phyloP scores from a whole-genome alignment of 129 eudicot genomes.

The Arctium minus region DNA sequence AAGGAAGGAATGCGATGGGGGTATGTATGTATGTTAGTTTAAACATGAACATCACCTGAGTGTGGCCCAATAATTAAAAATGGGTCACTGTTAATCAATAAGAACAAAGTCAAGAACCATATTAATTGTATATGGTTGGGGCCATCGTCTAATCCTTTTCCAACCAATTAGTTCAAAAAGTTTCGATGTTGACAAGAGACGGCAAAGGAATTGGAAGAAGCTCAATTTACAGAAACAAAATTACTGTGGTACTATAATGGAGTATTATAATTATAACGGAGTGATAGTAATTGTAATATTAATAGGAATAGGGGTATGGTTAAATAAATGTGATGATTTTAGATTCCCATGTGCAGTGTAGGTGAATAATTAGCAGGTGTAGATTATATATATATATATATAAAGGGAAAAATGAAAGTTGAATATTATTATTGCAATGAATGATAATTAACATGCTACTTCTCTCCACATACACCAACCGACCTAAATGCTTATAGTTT shows the following conservation, averaged over 20 bases:
- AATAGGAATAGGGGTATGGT: background rate
- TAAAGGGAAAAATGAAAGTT: background rate
- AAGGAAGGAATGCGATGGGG: too few species aligned
- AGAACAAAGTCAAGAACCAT: background rate
- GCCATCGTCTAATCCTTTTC: background rate
- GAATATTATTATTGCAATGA: too few species aligned
- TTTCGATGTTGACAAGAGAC: background rate
- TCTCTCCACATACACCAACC: too few species aligned
- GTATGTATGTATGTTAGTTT: conserved; percentile 4
- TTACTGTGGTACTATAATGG: background rate
- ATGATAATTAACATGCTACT: too few species aligned
- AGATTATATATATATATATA: background rate
- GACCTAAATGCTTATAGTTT: too few species aligned
- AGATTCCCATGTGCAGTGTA: conserved; percentile 15
- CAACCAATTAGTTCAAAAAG: background rate
- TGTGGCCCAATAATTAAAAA: background rate
- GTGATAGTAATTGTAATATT: background rate
- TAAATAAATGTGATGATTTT: background rate
- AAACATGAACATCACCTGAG: conserved; percentile 12
- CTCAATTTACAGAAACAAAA: background rate
- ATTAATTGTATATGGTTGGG: background rate
- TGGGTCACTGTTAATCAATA: conserved; percentile 5
- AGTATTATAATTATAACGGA: background rate
- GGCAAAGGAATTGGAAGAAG: too few species aligned
- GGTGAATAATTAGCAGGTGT: background rate